Evolutionary conservation across 2,329 filamentous ascomycete genomes (phyloP), one percentile per base, ranked within the genome.

Genomic region (Daldinia sp.): DNA sequence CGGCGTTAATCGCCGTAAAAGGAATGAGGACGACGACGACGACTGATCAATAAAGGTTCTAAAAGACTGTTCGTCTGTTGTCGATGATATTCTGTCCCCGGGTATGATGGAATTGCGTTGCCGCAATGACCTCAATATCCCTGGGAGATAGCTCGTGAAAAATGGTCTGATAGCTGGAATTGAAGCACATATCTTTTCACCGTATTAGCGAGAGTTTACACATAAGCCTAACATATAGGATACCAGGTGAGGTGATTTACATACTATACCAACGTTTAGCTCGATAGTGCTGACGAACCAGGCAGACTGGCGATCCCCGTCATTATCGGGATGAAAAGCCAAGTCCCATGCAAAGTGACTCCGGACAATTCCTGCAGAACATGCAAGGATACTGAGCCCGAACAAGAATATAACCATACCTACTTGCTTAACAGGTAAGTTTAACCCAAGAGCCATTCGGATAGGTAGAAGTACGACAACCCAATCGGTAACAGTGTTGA

Each of bases 401-500:
- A 88, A 86, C 9, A 88, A 82, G 5, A 81, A 72, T 1, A 80
- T 78, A 4, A 88, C 77, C 2, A 82, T 80, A 15, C 82, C 65
- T 39, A 82, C 82, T 65, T 88, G 85, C 50, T 80, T 82, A 10
- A 72, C 69, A 0, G 85, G 83, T 41, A 88, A 78, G 56, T 84
- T 80, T 1, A 86, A 75, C 15, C 78, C 76, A 70, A 82, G 77
- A 7, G 86, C 79, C 2, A 82, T 83, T 23, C 80, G 80, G 51
- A 88, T 82, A 1, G 86, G 86, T 3, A 89, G 77, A 0, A 84
- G 74, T 39, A 86, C 85, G n/a, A 86, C 82, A 10, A 85, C 74
- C 48, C 90, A 82, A 75, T 90, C 87, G 6, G 87, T 89, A 48
- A 85, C 73, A 53, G 89, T 89, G 76, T 90, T 90, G 69, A 89